Conservation (phyloP, 2,329 filamentous ascomycete species). For the Cytospora mali region DNA sequence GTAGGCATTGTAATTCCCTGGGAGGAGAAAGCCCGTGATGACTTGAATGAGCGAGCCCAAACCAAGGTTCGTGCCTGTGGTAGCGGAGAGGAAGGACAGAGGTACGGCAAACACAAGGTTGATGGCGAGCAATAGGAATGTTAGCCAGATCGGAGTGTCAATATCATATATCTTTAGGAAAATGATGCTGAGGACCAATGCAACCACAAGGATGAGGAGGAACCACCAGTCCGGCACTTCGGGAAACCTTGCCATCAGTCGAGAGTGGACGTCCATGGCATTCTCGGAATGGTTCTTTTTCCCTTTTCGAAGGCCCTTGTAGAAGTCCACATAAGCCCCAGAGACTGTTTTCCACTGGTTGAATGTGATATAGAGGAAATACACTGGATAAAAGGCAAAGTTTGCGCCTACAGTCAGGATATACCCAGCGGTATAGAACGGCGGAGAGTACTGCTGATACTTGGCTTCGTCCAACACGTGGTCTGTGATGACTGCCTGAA, state of each 20-base stretch:
- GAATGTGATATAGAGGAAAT: conserved; percentile 46
- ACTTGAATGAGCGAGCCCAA: conserved; percentile 47
- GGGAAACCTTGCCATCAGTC: conserved; percentile 44
- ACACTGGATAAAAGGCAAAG: conserved; percentile 49
- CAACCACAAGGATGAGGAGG: conserved; percentile 37
- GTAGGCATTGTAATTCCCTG: conserved; percentile 42
- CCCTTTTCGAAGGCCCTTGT: conserved; percentile 42
- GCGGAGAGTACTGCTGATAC: conserved; percentile 48
- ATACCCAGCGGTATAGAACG: conserved; percentile 48
- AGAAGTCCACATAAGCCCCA: conserved; percentile 44
- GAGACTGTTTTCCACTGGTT: conserved; percentile 45
- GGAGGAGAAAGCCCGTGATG: conserved; percentile 44
- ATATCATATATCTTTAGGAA: conserved; percentile 39
- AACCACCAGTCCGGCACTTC: conserved; percentile 52
- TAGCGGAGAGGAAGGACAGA: conserved; percentile 47
- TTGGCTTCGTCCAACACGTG: conserved; percentile 42
- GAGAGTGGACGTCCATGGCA: conserved; percentile 46
- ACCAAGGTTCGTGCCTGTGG: conserved; percentile 47
- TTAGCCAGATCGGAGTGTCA: conserved; percentile 38
- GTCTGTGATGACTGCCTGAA: conserved; percentile 42
- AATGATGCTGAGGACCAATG: conserved; percentile 36
- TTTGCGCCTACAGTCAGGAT: conserved; percentile 46
- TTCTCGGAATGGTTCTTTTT: conserved; percentile 44
- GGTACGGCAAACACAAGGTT: conserved; percentile 48
- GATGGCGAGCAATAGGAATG: conserved; percentile 40